Evolutionary conservation across 129 eudicot genomes (phyloP), one percentile per base, ranked within the genome.

Genomic region (Deinandra increscens): DNA sequence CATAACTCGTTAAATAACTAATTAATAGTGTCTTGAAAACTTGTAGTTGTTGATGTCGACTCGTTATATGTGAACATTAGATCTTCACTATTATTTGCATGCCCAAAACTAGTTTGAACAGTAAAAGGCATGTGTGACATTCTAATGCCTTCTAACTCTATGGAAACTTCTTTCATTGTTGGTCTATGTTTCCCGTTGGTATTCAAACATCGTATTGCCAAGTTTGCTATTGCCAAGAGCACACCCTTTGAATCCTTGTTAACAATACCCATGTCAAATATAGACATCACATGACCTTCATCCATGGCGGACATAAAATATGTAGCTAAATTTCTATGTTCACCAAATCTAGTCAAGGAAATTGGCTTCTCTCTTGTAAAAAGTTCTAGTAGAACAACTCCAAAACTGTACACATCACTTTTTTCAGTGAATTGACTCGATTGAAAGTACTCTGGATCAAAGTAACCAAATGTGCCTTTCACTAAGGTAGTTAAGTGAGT

Each of bases 361-460:
- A 60, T 60, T 7, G 66, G 66, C 66, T 60, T 60, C 18, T 34
- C 66, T 33, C 43, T 34, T 14, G 66, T 60, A 15, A 60, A n/a
- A 8, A 60, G 22, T 34, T 34, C 66, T 6, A 60, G 44, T 13
- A 60, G 34, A 60, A 60, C 44, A 60, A 60, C 66, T n/a, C 66
- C 66, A 60, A 60, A 60, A 60, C 66, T 60, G 15, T 60, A 60
- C 2, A 60, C 66, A 5, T 60, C 66, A n/a, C 66, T 60, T 60
- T 60, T 60, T 6, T 60, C 66, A 3, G 64, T 60, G 43, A 60
- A 60, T 44, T 60, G 66, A 4, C 66, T 60, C 5, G 66, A 60
- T 17, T 60, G 66, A 2, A 60, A 60, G 22, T 60, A 60, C 43
- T 60, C 44, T 6, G 66, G 66, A 60, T 60, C 66, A 60, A 60